Base-by-base conservation (phyloP, 2,329 filamentous ascomycete species). In the Lachnellula suecica region DNA sequence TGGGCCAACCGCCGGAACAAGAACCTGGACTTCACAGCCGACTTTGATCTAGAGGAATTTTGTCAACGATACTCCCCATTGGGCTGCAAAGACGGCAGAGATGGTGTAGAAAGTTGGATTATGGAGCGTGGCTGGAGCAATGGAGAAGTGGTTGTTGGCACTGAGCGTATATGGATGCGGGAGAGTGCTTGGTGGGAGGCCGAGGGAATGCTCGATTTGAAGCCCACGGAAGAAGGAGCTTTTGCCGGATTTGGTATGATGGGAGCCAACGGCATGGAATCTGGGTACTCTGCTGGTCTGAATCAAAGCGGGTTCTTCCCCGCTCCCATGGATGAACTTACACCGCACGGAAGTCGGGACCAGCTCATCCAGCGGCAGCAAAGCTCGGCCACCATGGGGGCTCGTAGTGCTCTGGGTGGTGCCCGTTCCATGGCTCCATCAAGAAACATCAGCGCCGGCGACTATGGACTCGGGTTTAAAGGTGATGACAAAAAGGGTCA, bases 81-180 rank as follows among this genome's bases (percentile, higher is more conserved):
- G 0, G 94, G 94, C 13, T 99, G 94, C 70, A 83, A 87, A 62
- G 91, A 96, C 59, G 94, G 94, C 51, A 85, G 84, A 57, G 94
- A 99, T 57, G 94, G 93, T 44, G 91, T 97, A 48, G 91, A 97
- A 67, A 95, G 82, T 63, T 99, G 93, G 91, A 80, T 95, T 52
- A 79, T 97, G 45, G 92, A 97, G 71, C 85, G 94, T 53, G 94
- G 94, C 1, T 99, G 94, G 94, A 97, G 91, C 73, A 99, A 99
- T 62, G 94, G 94, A 35, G 94, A 97, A 72, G 91, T 97, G 2
- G 84, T 96, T 4, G 78, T 97, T 27, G 94, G 94, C 50, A 86
- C 85, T 52, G 91, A 97, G 70, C 88, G 94, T 27, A 85, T 99
- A 38, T 99, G 94, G 94, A 92, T 97, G 76, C 84, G 93, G 45